A percentile compares a stretch with the other conserved stretches of the same genome.
phyloP scores from a whole-genome alignment of 75 land plant species.

The Picea sitchensis region DNA sequence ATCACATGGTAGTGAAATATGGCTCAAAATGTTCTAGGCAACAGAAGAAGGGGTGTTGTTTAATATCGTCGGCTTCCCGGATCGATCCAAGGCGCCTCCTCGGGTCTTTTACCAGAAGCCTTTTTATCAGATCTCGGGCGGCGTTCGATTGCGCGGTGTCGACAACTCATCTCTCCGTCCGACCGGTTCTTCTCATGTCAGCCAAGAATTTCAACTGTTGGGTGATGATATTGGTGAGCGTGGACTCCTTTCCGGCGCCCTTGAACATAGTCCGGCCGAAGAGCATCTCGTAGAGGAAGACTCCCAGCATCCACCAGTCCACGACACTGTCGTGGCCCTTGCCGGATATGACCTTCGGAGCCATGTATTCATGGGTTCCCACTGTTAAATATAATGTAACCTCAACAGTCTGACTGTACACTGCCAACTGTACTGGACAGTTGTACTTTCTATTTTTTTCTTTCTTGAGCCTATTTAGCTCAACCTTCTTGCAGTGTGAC shows the following conservation, averaged over 20 bases:
- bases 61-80: conserved; percentile 39
- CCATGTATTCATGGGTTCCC: conserved; percentile 84
- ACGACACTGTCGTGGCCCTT: conserved; percentile 69
- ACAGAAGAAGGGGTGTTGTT: conserved; percentile 40
- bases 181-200: too few species aligned
- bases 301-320: conserved; percentile 76
- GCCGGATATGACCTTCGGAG: conserved; percentile 38
- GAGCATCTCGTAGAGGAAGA: conserved; percentile 33
- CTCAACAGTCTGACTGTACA: too few species aligned
- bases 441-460: too few species aligned
- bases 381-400: too few species aligned
- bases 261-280: conserved; percentile 74
- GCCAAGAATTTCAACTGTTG: conserved; percentile 35
- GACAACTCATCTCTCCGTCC: background rate
- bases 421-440: too few species aligned
- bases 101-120: conserved; percentile 24
- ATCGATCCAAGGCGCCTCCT: conserved; percentile 20
- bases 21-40: too few species aligned
- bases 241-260: conserved; percentile 56
- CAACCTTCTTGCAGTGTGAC: too few species aligned
- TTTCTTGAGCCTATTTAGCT: too few species aligned
- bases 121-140: conserved; percentile 27
- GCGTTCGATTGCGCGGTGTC: conserved; percentile 16
- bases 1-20: too few species aligned
- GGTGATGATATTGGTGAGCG: background rate